Base-by-base conservation (phyloP, 495 filamentous ascomycete species). In the Lophium mytilinum region DNA sequence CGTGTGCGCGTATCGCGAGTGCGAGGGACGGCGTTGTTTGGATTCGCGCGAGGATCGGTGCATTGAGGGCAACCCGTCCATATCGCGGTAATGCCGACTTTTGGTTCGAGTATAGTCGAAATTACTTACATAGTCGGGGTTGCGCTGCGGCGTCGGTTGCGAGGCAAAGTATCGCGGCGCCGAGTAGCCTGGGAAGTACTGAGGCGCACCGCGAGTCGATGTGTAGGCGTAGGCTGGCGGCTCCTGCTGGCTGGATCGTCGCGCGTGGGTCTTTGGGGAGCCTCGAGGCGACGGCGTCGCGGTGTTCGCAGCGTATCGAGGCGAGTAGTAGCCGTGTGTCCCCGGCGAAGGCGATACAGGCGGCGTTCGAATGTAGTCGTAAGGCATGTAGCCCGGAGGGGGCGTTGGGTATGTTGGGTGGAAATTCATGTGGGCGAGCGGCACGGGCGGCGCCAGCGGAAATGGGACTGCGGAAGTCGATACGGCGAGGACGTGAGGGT, bases 81-180 rank as follows among this genome's bases (percentile, higher is more conserved):
- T 65, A 49, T 66, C 60, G 56, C 60, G 68, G 24, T 64, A 66
- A 43, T 46, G 64, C 56, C 63, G 60, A 36, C 49, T 55, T 30
- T 52, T 63, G 17, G 62, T 57, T 48, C 64, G 62, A 56, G 37
- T 57, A 57, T 63, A 64, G 65, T 63, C 66, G 61, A 65, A 68
- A 66, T 58, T 52, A 70, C 69, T 72, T 72, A 72, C 70, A 71
- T 70, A 68, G 57, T 72, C 69, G 67, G 65, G 52, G 30, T 66
- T 67, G 36, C 69, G 70, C 66, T 67, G 69, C 15, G 67, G 66
- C 40, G 69, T 67, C 14, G 64, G 45, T 19, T 69, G 61, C 9
- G 66, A 60, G 19, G 64, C 48, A 43, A 66, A 65, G 64, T 69
- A 62, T 50, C 63, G 53, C 56, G 70, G 59, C 9, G 67, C 62